Evolutionary conservation across 495 filamentous ascomycete genomes (phyloP).

Genomic region (Choiromyces venosus): DNA sequence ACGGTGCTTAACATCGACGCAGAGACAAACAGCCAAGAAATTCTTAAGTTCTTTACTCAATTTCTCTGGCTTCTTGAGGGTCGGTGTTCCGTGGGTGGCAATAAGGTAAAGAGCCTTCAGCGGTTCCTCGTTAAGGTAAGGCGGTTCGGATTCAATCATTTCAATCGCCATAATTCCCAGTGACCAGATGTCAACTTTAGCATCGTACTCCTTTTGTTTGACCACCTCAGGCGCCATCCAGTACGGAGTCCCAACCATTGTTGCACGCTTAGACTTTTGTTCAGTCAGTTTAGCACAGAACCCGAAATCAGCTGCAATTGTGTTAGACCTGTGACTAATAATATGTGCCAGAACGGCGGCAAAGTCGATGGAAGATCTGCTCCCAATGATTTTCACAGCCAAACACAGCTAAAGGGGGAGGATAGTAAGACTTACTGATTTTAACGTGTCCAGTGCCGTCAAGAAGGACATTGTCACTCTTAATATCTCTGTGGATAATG

Average conservation of each 20-base stretch:
- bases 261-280: conserved; percentile 91
- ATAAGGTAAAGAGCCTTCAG: conserved; percentile 95
- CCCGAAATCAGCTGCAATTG: conserved; percentile 77
- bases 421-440: conserved; percentile 65
- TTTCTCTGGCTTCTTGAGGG: conserved; percentile 95
- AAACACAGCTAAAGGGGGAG: background rate
- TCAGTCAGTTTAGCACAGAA: conserved; percentile 99
- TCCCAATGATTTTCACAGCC: background rate
- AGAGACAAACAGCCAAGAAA: conserved; percentile 91
- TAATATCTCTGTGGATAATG: conserved; percentile 99
- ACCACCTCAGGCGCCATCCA: conserved; percentile 99
- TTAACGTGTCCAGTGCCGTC: conserved; percentile 94
- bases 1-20: conserved; percentile 90
- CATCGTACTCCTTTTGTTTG: conserved; percentile 97
- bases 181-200: conserved; percentile 98
- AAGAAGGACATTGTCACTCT: conserved; percentile 94
- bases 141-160: conserved; percentile 98
- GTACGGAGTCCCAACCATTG: conserved; percentile 98
- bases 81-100: conserved; percentile 93
- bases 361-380: background rate
- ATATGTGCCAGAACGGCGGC: conserved; percentile 3
- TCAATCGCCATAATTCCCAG: conserved; percentile 99
- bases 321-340: conserved; percentile 41
- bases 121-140: conserved; percentile 95
- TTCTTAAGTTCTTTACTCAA: conserved; percentile 93